A percentile compares a stretch with the other conserved stretches of the same genome.
Conservation (phyloP, 164 flowering plant species). For the Paratinospora sagittata region DNA sequence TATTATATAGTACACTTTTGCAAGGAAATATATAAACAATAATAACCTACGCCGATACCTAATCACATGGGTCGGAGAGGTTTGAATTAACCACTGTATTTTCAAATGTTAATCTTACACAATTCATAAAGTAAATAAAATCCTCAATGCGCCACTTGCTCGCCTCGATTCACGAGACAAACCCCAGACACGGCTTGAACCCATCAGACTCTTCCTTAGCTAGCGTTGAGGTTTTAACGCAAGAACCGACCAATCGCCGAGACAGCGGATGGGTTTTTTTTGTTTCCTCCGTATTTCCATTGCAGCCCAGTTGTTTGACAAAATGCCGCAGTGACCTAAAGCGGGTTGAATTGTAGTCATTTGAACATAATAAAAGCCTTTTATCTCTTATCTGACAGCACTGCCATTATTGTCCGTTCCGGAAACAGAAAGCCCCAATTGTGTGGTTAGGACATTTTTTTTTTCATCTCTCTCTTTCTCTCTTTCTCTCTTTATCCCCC, state of each 20-base stretch:
- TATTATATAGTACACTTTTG: too few relatives aligned
- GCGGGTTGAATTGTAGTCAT: too few relatives aligned
- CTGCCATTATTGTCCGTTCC: background rate
- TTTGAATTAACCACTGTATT: background rate
- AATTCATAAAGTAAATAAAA: background rate
- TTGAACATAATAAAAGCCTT: background rate
- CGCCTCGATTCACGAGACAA: background rate
- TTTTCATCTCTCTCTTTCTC: too few relatives aligned
- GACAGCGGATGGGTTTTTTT: background rate
- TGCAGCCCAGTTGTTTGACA: background rate
- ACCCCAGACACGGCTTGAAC: background rate
- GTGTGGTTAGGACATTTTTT: too few relatives aligned
- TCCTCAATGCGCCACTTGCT: background rate
- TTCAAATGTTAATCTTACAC: background rate
- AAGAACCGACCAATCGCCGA: background rate
- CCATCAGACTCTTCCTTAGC: background rate
- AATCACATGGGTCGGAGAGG: background rate
- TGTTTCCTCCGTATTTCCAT: background rate
- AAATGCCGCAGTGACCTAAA: background rate
- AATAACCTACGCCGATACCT: background rate
- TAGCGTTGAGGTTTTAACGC: too few relatives aligned
- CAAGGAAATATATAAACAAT: too few relatives aligned
- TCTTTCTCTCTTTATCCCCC: too few relatives aligned
- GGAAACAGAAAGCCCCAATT: constrained; percentile 6
- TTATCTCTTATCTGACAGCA: background rate